Evolutionary conservation across 345 rosid species (phyloP), one percentile per base, ranked within the genome.

Genomic region (Geranium rotundifolium): DNA sequence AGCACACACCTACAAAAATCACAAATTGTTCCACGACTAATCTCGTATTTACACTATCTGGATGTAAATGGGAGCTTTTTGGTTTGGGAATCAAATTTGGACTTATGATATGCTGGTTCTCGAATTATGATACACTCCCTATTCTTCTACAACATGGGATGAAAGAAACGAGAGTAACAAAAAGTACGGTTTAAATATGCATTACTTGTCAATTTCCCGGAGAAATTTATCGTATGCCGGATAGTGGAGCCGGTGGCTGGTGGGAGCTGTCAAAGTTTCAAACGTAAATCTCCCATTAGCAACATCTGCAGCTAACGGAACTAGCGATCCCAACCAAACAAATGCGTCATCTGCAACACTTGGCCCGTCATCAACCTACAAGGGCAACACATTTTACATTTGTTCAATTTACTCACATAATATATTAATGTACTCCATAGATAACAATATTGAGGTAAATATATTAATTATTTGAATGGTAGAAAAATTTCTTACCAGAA

Each of bases 291-390:
- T 83, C 57, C 83, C 91, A 29, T 86, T 93, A 23, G 72, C 76
- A 56, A 79, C 70, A 78, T 90, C 97, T 3, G 77, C 88, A 59
- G 67, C 80, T 18, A 90, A 72, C 29, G 99, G 95, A 75, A 83
- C 69, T 59, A 87, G 54, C 34, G 89, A 79, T 56, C 75, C 90
- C 69, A 90, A 65, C 91, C 95, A 90, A 19, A 82, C 85, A 80
- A 86, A 90, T 17, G 92, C 80, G 75, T 85, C 99, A 79, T 84
- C 96, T 64, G 81, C 95, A 61, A 85, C 84, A 67, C 79, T 85
- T 56, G 79, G 85, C 68, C 75, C 90, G 62, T 88, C 71, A 71
- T 90, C 81, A 64, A 72, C 99, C 97, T 93, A 74, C 52, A 34
- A 64, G 69, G 56, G 60, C 46, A 37, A 37, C 9, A 10, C 46